A percentile compares a stretch with the other conserved stretches of the same genome.
These are phyloP conservation scores for Rhodamnia argentea DNA, from an alignment of 345 rosid species.

Conservation along the genomic window DNA sequence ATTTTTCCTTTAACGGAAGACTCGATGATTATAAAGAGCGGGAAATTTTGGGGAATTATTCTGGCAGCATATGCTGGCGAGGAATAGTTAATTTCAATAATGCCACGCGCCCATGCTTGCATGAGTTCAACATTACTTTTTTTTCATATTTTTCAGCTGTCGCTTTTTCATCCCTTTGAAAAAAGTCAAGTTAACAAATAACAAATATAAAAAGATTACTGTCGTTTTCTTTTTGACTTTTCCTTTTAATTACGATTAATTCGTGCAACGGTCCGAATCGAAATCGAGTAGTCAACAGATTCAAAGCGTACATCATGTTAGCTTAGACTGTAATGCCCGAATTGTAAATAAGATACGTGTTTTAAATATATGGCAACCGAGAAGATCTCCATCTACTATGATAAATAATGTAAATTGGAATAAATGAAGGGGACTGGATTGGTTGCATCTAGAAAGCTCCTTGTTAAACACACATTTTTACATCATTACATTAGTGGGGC, in stretches of 20 bases:
- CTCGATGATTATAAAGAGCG: neutral
- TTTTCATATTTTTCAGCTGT: neutral
- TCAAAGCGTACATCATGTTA: neutral
- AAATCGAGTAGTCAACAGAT: too few species aligned
- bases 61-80: neutral
- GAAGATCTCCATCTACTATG: neutral
- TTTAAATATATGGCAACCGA: neutral
- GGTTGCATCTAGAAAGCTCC: neutral
- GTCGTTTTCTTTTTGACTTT: too few species aligned
- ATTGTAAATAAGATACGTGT: neutral
- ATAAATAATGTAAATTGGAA: neutral
- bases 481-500: neutral
- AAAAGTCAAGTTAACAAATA: neutral
- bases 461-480: neutral
- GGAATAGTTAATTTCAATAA: neutral
- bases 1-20: neutral
- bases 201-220: too few species aligned
- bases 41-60: neutral
- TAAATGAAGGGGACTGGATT: neutral
- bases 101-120: neutral
- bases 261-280: too few species aligned
- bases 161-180: neutral
- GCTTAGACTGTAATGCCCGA: neutral
- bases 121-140: neutral
- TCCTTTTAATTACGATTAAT: too few species aligned